Conservation (phyloP, 331 rosid species). For the Prunus yedoensis region DNA sequence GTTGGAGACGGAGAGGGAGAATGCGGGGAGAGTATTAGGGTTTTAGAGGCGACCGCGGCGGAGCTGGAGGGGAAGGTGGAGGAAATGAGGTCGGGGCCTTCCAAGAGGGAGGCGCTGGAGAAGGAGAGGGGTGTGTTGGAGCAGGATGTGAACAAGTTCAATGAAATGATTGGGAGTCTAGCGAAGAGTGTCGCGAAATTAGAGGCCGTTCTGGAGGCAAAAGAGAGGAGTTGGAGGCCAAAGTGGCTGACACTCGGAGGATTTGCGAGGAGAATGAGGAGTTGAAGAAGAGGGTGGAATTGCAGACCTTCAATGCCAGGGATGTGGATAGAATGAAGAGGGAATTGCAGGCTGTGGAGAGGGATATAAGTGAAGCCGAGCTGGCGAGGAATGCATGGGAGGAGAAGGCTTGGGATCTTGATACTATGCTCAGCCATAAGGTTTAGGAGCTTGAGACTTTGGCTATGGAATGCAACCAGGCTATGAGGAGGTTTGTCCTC, state of each 20-base stretch:
- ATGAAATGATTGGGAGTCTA: constrained; percentile 48
- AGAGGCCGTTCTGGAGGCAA: constrained; percentile 54
- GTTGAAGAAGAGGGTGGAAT: constrained; percentile 60
- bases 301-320: constrained; percentile 64
- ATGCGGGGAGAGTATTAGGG: constrained; percentile 36
- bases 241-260: constrained; percentile 45
- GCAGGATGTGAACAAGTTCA: constrained; percentile 76
- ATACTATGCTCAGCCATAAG: constrained; percentile 42
- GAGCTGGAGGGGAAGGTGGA: constrained; percentile 42
- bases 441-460: constrained; percentile 68
- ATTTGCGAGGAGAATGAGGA: constrained; percentile 66
- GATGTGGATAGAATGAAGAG: constrained; percentile 93
- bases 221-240: constrained; percentile 63
- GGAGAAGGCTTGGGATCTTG: constrained; percentile 77
- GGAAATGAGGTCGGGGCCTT: constrained; percentile 42
- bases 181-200: constrained; percentile 31
- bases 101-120: constrained; percentile 60
- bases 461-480: constrained; percentile 77
- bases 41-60: constrained; percentile 10
- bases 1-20: constrained; percentile 45
- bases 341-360: constrained; percentile 83
- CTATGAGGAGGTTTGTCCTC: constrained; percentile 55
- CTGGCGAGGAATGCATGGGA: constrained; percentile 70
- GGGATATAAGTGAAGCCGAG: constrained; percentile 70
- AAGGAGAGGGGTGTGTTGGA: constrained; percentile 58